A percentile compares a stretch with the other conserved stretches of the same genome.
These are phyloP conservation scores for Phlyctochytrium planicorne DNA, from an alignment of 192 early-diverging fungal species.

Conservation along the genomic window DNA sequence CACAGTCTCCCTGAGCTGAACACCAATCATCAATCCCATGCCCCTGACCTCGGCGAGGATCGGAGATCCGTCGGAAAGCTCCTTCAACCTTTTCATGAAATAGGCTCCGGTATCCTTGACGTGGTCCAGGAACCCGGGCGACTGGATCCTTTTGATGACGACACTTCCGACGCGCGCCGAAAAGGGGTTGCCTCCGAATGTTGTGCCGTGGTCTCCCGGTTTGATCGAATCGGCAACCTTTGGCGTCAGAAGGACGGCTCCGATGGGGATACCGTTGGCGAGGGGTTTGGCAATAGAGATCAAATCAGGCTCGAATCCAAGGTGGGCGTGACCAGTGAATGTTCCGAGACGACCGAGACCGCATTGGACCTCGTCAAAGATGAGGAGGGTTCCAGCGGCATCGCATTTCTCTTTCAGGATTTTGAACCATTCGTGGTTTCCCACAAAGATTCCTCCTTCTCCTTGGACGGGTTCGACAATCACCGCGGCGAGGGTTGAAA, in stretches of 20 bases:
- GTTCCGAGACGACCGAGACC: constrained; percentile 88
- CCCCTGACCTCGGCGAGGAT: constrained; percentile 73
- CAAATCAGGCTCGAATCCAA: constrained; percentile 79
- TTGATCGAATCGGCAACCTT: constrained; percentile 80
- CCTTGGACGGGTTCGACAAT: constrained; percentile 98
- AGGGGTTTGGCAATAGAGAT: constrained; percentile 96
- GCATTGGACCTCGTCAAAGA: constrained; percentile 75
- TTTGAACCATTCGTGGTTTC: constrained; percentile 72
- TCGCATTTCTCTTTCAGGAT: constrained; percentile 77
- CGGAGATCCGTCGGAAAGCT: constrained; percentile 44
- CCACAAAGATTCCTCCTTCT: constrained; percentile 86
- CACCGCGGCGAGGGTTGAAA: constrained; percentile 73
- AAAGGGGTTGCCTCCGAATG: constrained; percentile 94
- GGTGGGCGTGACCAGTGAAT: constrained; percentile 82
- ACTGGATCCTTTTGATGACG: constrained; percentile 70
- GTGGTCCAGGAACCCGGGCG: constrained; percentile 69
- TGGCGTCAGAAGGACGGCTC: constrained; percentile 79
- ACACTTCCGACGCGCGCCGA: constrained; percentile 80
- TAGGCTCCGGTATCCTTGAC: constrained; percentile 66
- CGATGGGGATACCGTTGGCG: constrained; percentile 95
- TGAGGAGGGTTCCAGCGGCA: constrained; percentile 83
- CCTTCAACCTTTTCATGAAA: constrained; percentile 44
- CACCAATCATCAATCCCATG: constrained; percentile 81
- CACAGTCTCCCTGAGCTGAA: constrained; percentile 55
- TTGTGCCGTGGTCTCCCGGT: constrained; percentile 95